Conservation (phyloP, 2,329 filamentous ascomycete species). For the Sporothrix brunneoviolacea region DNA sequence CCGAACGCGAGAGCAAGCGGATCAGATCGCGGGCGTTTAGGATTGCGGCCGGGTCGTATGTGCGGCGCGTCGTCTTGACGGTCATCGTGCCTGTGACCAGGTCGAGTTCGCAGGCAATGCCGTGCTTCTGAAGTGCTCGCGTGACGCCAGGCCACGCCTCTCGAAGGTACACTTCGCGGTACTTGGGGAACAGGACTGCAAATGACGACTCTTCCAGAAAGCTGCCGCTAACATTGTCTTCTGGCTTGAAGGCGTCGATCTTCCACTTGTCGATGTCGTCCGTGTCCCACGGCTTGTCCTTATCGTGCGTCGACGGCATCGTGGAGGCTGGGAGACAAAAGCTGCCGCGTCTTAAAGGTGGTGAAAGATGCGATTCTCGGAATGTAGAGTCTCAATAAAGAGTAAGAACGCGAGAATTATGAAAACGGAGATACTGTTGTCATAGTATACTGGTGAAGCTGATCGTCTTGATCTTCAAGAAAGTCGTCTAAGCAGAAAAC, state of each 20-base stretch:
- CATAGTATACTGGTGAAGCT: no score
- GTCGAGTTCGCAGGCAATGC: slow-evolving; percentile 87
- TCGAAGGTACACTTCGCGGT: slow-evolving; percentile 88
- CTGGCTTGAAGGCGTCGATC: slow-evolving; percentile 76
- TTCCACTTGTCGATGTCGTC: slow-evolving; percentile 98
- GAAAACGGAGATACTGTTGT: background rate
- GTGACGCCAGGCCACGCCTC: slow-evolving; percentile 92
- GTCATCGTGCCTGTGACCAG: slow-evolving; percentile 95
- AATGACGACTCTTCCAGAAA: slow-evolving; percentile 94
- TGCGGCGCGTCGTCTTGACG: slow-evolving; percentile 88
- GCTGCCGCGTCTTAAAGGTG: background rate
- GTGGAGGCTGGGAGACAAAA: slow-evolving; percentile 6
- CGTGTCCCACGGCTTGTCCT: slow-evolving; percentile 90
- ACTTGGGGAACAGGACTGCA: slow-evolving; percentile 83
- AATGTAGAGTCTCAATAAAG: background rate
- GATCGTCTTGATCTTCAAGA: no score
- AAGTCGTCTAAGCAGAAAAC: slow-evolving; percentile 6
- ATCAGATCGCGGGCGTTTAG: slow-evolving; percentile 92
- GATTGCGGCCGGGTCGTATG: slow-evolving; percentile 85
- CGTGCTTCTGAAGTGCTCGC: slow-evolving; percentile 74
- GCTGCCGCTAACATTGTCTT: slow-evolving; percentile 77
- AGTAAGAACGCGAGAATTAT: background rate
- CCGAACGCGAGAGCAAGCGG: slow-evolving; percentile 82
- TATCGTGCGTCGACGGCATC: slow-evolving; percentile 86
- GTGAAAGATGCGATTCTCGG: no score